Evolutionary conservation across 176 grass and related monocot species (phyloP), one percentile per base, ranked within the genome.

Genomic region (Juncus inflexus): DNA sequence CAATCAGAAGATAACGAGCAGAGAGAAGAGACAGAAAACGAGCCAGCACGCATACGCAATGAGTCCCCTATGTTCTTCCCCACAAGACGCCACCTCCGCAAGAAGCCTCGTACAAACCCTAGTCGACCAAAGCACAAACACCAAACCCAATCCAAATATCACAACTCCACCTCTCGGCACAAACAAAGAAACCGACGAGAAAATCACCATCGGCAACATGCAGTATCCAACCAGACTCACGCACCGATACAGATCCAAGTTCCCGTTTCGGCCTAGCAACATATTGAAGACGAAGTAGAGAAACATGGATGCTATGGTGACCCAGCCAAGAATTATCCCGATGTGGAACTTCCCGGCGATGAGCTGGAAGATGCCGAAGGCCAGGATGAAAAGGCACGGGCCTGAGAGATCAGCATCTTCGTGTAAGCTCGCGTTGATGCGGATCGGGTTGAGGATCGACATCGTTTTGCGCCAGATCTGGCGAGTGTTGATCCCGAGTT

Each of bases 191-290:
- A 87, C 40, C 16, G 91, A 83, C 2, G 91, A 96, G 84, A 96
- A 96, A 58, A 96, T 96, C 76, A 96, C 91, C 91, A 96, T 96
- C 37, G 91, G 91, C 40, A 96, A 78, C 91, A 96, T 96, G 67
- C 87, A 90, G 74, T 96, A 96, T 16, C 91, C 91, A 37, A 96
- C 87, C 36, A 96, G 69, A 65, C 91, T 96, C 64, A 96, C 73
- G 62, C 91, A 96, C 53, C 87, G 70, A 58, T 96, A 96, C 61
- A 96, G 69, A 64, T 96, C 87, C 62, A 96, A 78, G 52, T 90
- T 86, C 58, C 87, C 91, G 5, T 83, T 83, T 61, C 91, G 76
- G 19, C 87, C 87, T 2, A 87, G 78, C 55, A 96, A 77, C 91
- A 90, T 90, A 39, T 89, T 87, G 58, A 87, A 83, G 16, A 90